Percentiles rank a stretch among this genome's conserved stretches.
phyloP scores from a whole-genome alignment of 75 land plant species.

The Cupressus sempervirens region DNA sequence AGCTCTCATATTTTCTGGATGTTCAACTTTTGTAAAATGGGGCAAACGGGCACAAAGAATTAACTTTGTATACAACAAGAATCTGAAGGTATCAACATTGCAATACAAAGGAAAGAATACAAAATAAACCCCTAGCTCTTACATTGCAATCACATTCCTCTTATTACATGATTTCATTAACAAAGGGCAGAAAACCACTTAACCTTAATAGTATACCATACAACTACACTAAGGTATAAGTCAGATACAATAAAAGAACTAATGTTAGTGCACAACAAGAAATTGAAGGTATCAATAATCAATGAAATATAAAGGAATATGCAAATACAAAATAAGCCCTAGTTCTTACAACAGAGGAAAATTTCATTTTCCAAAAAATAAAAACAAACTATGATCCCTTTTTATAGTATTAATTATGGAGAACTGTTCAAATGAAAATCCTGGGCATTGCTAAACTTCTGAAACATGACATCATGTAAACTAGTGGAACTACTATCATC shows the following conservation, averaged over 20 bases:
- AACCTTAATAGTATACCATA: not conserved
- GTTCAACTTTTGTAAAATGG: not conserved
- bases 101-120: not conserved
- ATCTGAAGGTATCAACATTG: not conserved
- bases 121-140: not conserved
- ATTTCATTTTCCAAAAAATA: not conserved
- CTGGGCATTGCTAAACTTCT: not conserved
- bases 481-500: not conserved
- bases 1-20: conserved; percentile 9
- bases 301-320: too few relatives aligned
- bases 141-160: not conserved
- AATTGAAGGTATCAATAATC: not conserved
- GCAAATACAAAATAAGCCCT: not conserved
- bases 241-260: not conserved
- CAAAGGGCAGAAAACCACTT: not conserved
- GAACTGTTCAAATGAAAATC: not conserved
- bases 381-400: not conserved
- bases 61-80: conserved; percentile 3
- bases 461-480: not conserved
- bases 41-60: too few relatives aligned
- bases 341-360: not conserved
- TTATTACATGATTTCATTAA: not conserved
- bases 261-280: not conserved
- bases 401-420: not conserved
- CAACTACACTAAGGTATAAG: not conserved